phyloP scores from a whole-genome alignment of 2,329 filamentous ascomycete species.

The Podosphaera leucotricha region DNA sequence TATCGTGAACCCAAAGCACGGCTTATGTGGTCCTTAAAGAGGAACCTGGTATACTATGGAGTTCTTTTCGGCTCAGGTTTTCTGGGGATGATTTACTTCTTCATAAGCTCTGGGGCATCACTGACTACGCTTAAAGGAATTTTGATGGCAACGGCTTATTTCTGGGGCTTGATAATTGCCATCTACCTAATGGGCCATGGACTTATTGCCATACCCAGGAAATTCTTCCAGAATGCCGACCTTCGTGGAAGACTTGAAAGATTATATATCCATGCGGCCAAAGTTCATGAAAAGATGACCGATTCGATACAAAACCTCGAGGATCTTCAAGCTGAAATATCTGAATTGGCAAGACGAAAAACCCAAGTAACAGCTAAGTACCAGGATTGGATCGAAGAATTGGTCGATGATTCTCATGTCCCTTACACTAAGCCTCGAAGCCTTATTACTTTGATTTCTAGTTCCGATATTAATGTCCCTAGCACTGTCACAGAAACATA shows the following conservation, averaged over 20 bases:
- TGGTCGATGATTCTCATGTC: conserved; percentile 52
- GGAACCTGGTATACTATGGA: conserved; percentile 73
- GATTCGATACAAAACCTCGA: conserved; percentile 63
- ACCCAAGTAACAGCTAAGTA: conserved; percentile 52
- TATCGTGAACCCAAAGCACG: conserved; percentile 69
- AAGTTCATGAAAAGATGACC: conserved; percentile 64
- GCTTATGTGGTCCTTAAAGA: conserved; percentile 60
- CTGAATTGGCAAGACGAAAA: conserved; percentile 59
- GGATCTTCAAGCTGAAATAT: conserved; percentile 57
- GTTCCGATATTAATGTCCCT: conserved; percentile 31
- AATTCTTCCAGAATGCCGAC: conserved; percentile 56
- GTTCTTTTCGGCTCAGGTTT: conserved; percentile 49
- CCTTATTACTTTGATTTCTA: conserved; percentile 19
- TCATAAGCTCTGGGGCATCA: conserved; percentile 52
- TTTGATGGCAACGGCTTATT: conserved; percentile 84
- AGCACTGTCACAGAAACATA: conserved; percentile 83
- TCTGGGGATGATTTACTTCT: conserved; percentile 60
- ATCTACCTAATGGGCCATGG: conserved; percentile 98
- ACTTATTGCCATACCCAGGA: conserved; percentile 69
- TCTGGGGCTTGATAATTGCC: conserved; percentile 73
- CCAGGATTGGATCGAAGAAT: conserved; percentile 87
- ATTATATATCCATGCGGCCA: conserved; percentile 58
- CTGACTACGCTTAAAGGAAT: conserved; percentile 55
- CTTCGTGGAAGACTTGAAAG: conserved; percentile 49
- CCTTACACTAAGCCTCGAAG: conserved; percentile 33